Conservation (phyloP, 805 yeast species). For the Metschnikowia chrysomelidarum region DNA sequence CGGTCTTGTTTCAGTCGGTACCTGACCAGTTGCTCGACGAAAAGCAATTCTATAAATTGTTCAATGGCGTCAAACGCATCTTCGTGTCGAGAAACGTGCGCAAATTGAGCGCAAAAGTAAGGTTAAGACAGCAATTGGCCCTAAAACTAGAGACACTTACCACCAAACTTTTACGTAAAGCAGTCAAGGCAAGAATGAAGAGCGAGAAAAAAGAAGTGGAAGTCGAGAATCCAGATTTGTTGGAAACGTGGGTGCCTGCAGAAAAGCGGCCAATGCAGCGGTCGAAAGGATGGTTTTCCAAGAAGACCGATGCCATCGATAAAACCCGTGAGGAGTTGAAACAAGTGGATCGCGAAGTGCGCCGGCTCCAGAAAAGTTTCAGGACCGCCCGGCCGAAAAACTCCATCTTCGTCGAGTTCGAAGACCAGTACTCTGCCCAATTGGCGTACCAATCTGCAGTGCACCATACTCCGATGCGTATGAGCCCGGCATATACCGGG, state of each 20-base stretch:
- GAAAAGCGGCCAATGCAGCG: conserved; percentile 66
- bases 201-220: conserved; percentile 60
- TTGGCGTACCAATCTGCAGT: conserved; percentile 62
- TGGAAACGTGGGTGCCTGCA: conserved; percentile 58
- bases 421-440: conserved; percentile 72
- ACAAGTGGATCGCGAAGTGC: conserved; percentile 54
- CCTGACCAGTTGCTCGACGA: conserved; percentile 74
- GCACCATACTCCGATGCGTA: conserved; percentile 64
- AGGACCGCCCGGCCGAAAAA: conserved; percentile 61
- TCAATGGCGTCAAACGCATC: conserved; percentile 78
- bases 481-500: conserved; percentile 61
- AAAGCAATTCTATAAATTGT: conserved; percentile 67
- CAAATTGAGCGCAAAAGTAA: conserved; percentile 53
- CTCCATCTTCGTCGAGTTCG: conserved; percentile 77
- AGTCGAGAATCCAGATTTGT: conserved; percentile 35
- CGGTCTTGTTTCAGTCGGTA: conserved; percentile 80
- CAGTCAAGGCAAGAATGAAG: conserved; percentile 61
- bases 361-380: conserved; percentile 50
- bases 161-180: conserved; percentile 53
- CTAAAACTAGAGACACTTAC: conserved; percentile 65
- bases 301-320: conserved; percentile 62
- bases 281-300: conserved; percentile 42
- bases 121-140: conserved; percentile 59
- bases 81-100: conserved; percentile 73
- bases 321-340: conserved; percentile 58